A percentile compares a stretch with the other conserved stretches of the same genome.
These are phyloP conservation scores for Boletus tylopilopsis DNA, from an alignment of 768 basidiomycete species.

Conservation along the genomic window DNA sequence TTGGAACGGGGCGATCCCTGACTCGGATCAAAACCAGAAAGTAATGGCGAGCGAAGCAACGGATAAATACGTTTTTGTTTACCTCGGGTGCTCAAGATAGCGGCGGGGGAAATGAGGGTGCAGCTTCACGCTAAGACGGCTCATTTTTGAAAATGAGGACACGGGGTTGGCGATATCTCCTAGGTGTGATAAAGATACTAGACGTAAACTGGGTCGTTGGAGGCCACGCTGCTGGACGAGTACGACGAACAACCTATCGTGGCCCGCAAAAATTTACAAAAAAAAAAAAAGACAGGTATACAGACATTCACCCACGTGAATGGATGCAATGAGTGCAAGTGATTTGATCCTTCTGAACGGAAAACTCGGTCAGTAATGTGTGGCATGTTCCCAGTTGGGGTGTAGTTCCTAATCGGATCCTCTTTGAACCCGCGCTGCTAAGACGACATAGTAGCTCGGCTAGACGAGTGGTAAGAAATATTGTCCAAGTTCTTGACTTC, in stretches of 20 bases:
- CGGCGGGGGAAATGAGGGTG: slow-evolving; percentile 7
- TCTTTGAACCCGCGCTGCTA: neutral
- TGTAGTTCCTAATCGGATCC: slow-evolving; percentile 8
- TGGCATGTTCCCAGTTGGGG: slow-evolving; percentile 6
- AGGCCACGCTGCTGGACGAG: slow-evolving; percentile 14
- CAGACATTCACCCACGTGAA: slow-evolving; percentile 2
- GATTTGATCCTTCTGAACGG: neutral
- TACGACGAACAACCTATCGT: neutral
- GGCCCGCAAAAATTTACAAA: neutral
- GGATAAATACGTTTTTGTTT: slow-evolving; percentile 10
- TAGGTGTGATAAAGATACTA: slow-evolving; percentile 14
- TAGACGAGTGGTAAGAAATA: slow-evolving; percentile 2
- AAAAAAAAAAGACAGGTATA: neutral
- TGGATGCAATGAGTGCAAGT: neutral
- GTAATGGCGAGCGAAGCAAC: slow-evolving; percentile 5
- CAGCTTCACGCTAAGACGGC: slow-evolving; percentile 4
- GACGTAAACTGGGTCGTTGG: slow-evolving; percentile 26
- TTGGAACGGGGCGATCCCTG: slow-evolving; percentile 19
- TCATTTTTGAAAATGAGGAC: slow-evolving; percentile 11
- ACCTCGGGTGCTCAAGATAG: slow-evolving; percentile 2
- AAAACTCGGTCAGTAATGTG: neutral
- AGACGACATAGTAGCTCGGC: neutral
- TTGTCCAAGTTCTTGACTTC: neutral
- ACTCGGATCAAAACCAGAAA: slow-evolving; percentile 25
- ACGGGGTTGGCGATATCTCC: slow-evolving; percentile 8